Percentiles rank a stretch among this genome's conserved stretches.
phyloP scores from a whole-genome alignment of 2,329 filamentous ascomycete genomes.

The Trichoderma atrobrunneum region DNA sequence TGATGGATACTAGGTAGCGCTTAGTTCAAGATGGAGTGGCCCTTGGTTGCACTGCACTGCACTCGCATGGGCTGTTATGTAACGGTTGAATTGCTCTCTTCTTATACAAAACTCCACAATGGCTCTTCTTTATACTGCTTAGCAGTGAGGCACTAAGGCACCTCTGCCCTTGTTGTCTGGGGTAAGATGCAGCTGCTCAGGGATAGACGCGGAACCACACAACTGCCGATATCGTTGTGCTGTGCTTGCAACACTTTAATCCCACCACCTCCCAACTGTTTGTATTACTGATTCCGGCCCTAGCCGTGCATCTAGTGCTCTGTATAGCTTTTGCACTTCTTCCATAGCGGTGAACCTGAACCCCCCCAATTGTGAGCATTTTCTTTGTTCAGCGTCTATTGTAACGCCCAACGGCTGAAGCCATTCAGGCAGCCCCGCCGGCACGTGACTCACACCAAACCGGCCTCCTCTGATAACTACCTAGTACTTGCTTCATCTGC shows the following conservation, averaged over 20 bases:
- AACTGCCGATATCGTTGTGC: not conserved
- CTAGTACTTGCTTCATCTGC: constrained; percentile 27
- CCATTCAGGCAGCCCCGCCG: constrained; percentile 29
- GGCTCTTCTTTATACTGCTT: not conserved
- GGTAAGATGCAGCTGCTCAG: constrained; percentile 8
- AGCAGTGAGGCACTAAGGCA: not conserved
- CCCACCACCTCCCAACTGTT: not conserved
- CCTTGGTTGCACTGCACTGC: not conserved
- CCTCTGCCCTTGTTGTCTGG: constrained; percentile 1
- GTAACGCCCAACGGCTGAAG: not conserved
- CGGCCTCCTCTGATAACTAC: constrained; percentile 26
- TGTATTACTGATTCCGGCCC: not conserved
- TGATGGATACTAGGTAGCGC: not conserved
- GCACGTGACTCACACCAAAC: constrained; percentile 34
- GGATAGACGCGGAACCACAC: not conserved
- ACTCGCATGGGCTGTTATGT: not conserved
- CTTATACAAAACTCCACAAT: not conserved
- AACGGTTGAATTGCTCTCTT: not conserved
- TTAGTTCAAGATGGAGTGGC: not conserved
- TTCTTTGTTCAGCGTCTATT: not conserved
- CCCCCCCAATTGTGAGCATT: not conserved
- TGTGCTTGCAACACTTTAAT: not conserved
- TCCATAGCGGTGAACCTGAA: not conserved
- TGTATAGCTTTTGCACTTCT: not conserved
- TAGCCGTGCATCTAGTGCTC: not conserved